Evolutionary conservation across 164 flowering plant genomes (phyloP), one percentile per base, ranked within the genome.

Genomic region (Vitis rotundifolia): DNA sequence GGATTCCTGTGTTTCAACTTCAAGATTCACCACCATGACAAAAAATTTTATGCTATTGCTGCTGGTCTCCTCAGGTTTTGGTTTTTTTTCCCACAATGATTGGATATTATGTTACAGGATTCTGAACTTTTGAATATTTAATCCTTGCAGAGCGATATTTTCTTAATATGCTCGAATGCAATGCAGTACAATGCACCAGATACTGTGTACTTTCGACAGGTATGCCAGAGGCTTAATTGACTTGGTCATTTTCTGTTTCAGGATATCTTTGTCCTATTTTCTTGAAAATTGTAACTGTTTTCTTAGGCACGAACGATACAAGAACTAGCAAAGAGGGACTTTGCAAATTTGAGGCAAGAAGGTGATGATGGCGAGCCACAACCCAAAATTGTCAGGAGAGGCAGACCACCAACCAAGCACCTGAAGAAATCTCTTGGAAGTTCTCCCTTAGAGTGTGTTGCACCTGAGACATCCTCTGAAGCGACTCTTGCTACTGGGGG

Each of bases 151-250:
- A 81, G 79, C 52, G 99, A 95, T 60, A 82, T 92, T 16, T 82
- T 80, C 60, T 78, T 92, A 72, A 91, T 95, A 64, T 87, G 94
- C 78, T 79, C 96, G 64, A 95, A 95, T 80, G 99, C 98, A 59
- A 92, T 92, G 99, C 82, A 84, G 75, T 95, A 95, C 71, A 95
- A 95, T 84, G 71, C 98, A 58, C 80, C 96, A 15, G 94, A 90
- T 69, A 95, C 99, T 7, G 79, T 95, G 54, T 95, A 88, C 76
- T 91, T 85, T 66, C 88, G 95, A 58, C 97, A 95, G 99, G 98
- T 95, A 80, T 49, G 48, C 11, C 47, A 29, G 0, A 11, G 13
- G 37, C 48, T 52, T 48, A 63, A 66, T 51, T 64, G 44, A 37
- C 5, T 16, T 52, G 19, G n/a, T 49, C 18, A 14, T 2, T 22